Evolutionary conservation across 495 filamentous ascomycete genomes (phyloP).

Genomic region (Penicillium taxi): DNA sequence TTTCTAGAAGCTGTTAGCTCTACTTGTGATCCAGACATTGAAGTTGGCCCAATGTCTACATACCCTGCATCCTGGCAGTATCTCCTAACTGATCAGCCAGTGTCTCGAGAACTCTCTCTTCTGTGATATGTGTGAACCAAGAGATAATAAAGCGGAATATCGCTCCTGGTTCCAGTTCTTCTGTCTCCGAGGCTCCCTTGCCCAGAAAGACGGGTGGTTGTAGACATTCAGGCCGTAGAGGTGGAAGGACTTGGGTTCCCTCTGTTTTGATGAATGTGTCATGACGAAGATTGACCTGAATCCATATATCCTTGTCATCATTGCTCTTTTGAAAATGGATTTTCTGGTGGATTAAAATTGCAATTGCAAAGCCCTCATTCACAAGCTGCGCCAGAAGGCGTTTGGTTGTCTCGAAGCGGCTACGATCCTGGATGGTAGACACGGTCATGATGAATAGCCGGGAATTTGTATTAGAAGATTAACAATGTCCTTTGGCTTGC

Average conservation of each 20-base stretch:
- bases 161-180: conserved; percentile 4
- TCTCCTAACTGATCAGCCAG: too few species aligned
- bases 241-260: neutral
- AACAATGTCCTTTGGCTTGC: too few species aligned
- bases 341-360: neutral
- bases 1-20: conserved; percentile 1
- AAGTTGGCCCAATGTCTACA: conserved; percentile 3
- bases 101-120: neutral
- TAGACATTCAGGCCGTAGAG: conserved; percentile 2
- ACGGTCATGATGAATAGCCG: too few species aligned
- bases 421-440: too few species aligned
- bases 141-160: neutral
- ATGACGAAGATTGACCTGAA: neutral
- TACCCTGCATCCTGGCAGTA: too few species aligned
- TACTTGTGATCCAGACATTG: conserved; percentile 6
- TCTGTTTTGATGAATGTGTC: neutral
- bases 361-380: conserved; percentile 7
- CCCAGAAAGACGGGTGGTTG: conserved; percentile 2
- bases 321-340: neutral
- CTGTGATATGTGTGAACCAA: conserved; percentile 1
- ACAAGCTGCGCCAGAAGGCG: conserved; percentile 6
- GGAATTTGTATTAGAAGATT: too few species aligned
- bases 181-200: conserved; percentile 13
- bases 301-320: neutral
- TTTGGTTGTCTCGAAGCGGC: conserved; percentile 9